Conservation (phyloP, 1,284 basidiomycete species). For the Laetiporus sulphureus region DNA sequence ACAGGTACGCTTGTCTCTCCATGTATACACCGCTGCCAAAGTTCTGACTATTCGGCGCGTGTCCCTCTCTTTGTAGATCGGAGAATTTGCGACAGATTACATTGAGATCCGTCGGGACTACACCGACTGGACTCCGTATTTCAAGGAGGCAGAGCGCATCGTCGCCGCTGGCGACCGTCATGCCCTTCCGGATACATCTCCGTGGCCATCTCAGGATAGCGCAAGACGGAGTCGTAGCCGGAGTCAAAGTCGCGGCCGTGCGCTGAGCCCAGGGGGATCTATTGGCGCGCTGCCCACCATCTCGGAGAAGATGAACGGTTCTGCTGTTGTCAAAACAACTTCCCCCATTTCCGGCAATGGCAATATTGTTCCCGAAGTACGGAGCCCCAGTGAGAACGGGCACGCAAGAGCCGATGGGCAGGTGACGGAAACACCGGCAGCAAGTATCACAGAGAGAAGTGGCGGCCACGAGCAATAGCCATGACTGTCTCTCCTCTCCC, state of each 20-base stretch:
- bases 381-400: too few species aligned
- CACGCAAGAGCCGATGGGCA: too few species aligned
- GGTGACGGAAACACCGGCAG: too few species aligned
- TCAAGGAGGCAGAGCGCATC: constrained; percentile 13
- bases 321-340: too few species aligned
- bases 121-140: constrained; percentile 44
- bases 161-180: constrained; percentile 43
- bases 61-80: constrained; percentile 41
- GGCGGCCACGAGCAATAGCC: too few species aligned
- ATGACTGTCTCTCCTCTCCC: too few species aligned
- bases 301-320: constrained; percentile 10
- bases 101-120: constrained; percentile 72
- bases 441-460: too few species aligned
- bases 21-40: not conserved
- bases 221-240: not conserved
- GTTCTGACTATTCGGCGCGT: too few species aligned
- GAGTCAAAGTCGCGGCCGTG: not conserved
- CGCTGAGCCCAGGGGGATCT: not conserved
- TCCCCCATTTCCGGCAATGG: too few species aligned
- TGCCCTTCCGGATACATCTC: constrained; percentile 30
- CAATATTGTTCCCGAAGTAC: too few species aligned
- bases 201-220: not conserved
- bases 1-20: constrained; percentile 44
- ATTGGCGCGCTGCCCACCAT: constrained; percentile 9
- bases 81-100: constrained; percentile 73